Evolutionary conservation across 371 early-diverging fungal genomes (phyloP), one percentile per base, ranked within the genome.

Genomic region (Haplosporangium sp.): DNA sequence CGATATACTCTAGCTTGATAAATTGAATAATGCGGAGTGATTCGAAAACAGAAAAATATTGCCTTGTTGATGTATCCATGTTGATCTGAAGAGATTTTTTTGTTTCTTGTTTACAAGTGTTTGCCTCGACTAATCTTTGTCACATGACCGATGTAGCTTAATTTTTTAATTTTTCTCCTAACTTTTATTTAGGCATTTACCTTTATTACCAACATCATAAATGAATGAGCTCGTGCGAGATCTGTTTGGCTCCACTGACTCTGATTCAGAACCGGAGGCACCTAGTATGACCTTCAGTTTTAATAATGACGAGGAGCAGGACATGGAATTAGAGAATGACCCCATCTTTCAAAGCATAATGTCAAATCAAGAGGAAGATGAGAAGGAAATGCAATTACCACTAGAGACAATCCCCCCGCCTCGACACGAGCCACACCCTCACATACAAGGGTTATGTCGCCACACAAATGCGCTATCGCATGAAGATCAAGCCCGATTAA

Each of bases 311-410:
- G 17, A 34, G 27, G 10, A 3, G 20, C 59, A 7, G 39, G 39
- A 59, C 39, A n/a, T 48, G 27, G 39, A 50, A 3, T 6, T 52
- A 19, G 65, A 39, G 7, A 13, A 63, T 9, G 72, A 78, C 45
- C 74, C 78, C 5, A 63, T 78, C 39, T 78, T 74, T 58, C 70
- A 57, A 35, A 67, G 65, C 68, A 78, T 78, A 52, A 78, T 78
- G 79, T 67, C 66, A 27, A 63, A 74, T 48, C 37, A 61, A 19
- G 58, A 66, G 9, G 52, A 68, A 35, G 52, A 40, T 19, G 58
- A 66, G 9, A 45, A 69, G 19, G 44, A 40, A 6, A 15, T 42
- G 8, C 35, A n/a, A 4, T 58, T 35, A 9, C 3, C 56, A 3
- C n/a, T 17, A 40, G 19, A 53, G 9, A 20, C 38, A 7, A 53